These are phyloP conservation scores for Lasiosphaeris hirsuta DNA, from an alignment of 495 filamentous ascomycete genomes.

Conservation along the genomic window DNA sequence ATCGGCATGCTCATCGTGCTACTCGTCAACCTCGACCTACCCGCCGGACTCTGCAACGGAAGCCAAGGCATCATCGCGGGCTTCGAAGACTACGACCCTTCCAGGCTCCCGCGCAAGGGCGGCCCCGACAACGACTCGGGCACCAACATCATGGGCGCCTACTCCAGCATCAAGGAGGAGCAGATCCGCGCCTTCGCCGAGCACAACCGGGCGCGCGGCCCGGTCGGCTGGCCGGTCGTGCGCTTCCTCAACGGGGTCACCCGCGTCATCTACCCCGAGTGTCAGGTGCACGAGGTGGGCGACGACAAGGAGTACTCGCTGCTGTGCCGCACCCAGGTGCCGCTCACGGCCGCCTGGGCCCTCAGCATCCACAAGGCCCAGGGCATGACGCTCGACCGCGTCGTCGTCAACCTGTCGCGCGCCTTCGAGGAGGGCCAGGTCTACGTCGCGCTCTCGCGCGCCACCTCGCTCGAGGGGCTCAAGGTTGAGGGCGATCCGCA, in stretches of 20 bases:
- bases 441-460: slow-evolving; percentile 76
- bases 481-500: slow-evolving; percentile 34
- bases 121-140: slow-evolving; percentile 13
- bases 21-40: slow-evolving; percentile 81
- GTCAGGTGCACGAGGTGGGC: slow-evolving; percentile 46
- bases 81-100: slow-evolving; percentile 63
- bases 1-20: slow-evolving; percentile 89
- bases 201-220: background rate
- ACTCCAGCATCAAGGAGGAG: slow-evolving; percentile 42
- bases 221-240: slow-evolving; percentile 68
- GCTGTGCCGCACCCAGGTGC: slow-evolving; percentile 77
- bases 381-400: slow-evolving; percentile 86
- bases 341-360: slow-evolving; percentile 90
- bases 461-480: slow-evolving; percentile 74
- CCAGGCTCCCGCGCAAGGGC: slow-evolving; percentile 41
- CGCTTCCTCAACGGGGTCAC: slow-evolving; percentile 53
- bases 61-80: slow-evolving; percentile 78
- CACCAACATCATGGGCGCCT: slow-evolving; percentile 26
- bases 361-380: slow-evolving; percentile 94
- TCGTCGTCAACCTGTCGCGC: slow-evolving; percentile 79
- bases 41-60: slow-evolving; percentile 78
- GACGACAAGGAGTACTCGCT: slow-evolving; percentile 47
- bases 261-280: slow-evolving; percentile 46
- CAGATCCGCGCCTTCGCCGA: slow-evolving; percentile 32
- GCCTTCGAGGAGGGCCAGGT: slow-evolving; percentile 90